Evolutionary conservation across 2,329 filamentous ascomycete species (phyloP), one percentile per base, ranked within the genome.

Genomic region (Diaporthe sp.): DNA sequence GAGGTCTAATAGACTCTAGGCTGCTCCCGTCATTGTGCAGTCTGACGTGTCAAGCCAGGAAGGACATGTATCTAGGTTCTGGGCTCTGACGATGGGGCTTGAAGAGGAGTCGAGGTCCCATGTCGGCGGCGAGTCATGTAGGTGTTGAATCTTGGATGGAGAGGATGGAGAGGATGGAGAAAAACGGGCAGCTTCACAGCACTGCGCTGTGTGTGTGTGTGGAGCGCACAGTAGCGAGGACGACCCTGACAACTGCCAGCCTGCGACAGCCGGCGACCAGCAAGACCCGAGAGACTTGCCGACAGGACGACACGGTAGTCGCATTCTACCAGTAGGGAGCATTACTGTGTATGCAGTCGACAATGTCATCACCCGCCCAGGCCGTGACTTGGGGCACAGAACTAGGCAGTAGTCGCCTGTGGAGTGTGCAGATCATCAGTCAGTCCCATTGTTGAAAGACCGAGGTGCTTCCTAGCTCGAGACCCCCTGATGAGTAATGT

Each of bases 381-480:
- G 8, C 32, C 9, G 63, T 30, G 63, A 39, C 63, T 71, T 53
- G 25, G 42, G 22, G 27, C 32, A 13, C 47, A 50, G 39, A 32
- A 30, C 39, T 63, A 63, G 39, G 25, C 59, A 63, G 44, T 71
- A 51, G 70, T 63, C 27, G 50, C 56, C 42, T 63, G 70, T 50
- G 44, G 59, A 53, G 59, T 71, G 47, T 44, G 70, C 70, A 63
- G 70, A 71, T 71, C 70, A 71, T 65, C 70, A 55, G 70, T 37
- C 69, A 71, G 44, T 50, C 61, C 61, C 63, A 39, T 3, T 66
- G 32, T 66, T 66, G 63, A 66, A 66, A 37, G 63, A 68, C 63
- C 63, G 63, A 68, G 63, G 63, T 68, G 47, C 63, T 68, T 19
- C 63, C 63, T 68, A 68, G 63, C 63, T 68, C 63, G 32, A 39